These are phyloP conservation scores for Sporormia fimetaria DNA, from an alignment of 495 filamentous ascomycete genomes.

Conservation along the genomic window DNA sequence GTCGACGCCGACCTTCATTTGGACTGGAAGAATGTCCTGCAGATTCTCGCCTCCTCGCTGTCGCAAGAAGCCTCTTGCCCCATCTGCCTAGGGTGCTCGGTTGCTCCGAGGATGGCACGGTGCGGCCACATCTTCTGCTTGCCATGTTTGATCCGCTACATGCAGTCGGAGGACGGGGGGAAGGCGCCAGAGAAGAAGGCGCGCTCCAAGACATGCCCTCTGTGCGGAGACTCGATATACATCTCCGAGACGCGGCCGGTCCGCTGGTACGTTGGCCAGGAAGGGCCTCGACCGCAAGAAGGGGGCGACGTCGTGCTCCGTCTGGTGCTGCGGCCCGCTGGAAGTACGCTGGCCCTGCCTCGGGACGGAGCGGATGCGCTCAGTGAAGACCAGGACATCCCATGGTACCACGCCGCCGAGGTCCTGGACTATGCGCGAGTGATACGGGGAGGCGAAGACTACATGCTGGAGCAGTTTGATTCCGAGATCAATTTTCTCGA, in stretches of 20 bases:
- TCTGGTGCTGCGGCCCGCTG: slow-evolving; percentile 64
- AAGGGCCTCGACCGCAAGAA: slow-evolving; percentile 63
- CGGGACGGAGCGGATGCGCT: slow-evolving; percentile 67
- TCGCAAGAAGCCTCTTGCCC: slow-evolving; percentile 84
- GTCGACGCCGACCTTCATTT: slow-evolving; percentile 81
- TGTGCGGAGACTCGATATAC: slow-evolving; percentile 85
- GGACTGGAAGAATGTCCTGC: slow-evolving; percentile 82
- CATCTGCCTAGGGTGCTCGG: slow-evolving; percentile 82
- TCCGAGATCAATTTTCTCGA: slow-evolving; percentile 63
- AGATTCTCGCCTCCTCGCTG: slow-evolving; percentile 79
- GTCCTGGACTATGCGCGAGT: slow-evolving; percentile 90
- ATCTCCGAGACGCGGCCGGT: slow-evolving; percentile 82
- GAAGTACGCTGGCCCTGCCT: slow-evolving; percentile 77
- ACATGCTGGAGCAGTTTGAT: slow-evolving; percentile 71
- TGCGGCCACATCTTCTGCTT: slow-evolving; percentile 97
- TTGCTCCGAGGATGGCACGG: slow-evolving; percentile 92
- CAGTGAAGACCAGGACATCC: slow-evolving; percentile 58
- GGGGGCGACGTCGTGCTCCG: slow-evolving; percentile 83
- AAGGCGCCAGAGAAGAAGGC: slow-evolving; percentile 56
- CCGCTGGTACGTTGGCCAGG: slow-evolving; percentile 82
- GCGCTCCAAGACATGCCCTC: slow-evolving; percentile 89
- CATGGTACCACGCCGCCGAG: slow-evolving; percentile 89
- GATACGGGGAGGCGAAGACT: slow-evolving; percentile 86
- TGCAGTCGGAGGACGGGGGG: slow-evolving; percentile 71
- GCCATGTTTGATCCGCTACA: slow-evolving; percentile 86